Evolutionary conservation across 2,329 filamentous ascomycete genomes (phyloP).

Genomic region (Fusarium pseudoanthophilum): DNA sequence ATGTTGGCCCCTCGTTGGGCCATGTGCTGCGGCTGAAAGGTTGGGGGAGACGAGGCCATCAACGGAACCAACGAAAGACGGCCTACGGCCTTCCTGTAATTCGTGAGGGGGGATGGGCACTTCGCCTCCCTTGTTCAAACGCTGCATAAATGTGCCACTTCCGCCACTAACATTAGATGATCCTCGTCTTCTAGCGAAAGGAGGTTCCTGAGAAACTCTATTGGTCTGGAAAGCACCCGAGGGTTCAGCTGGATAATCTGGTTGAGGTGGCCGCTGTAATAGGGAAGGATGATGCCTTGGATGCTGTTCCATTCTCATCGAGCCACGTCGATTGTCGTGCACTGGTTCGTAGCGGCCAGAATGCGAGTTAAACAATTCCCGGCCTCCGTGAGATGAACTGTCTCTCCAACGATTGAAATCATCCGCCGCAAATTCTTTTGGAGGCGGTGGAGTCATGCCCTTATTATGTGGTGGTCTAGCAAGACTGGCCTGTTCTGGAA

Average conservation of each 20-base stretch:
- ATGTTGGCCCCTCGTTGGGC: conserved; percentile 42
- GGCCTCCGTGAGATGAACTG: conserved; percentile 67
- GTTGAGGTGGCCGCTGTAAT: conserved; percentile 76
- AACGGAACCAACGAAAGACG: conserved; percentile 61
- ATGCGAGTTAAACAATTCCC: conserved; percentile 94
- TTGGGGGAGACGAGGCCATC: conserved; percentile 63
- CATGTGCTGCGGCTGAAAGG: conserved; percentile 42
- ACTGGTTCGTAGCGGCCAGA: conserved; percentile 94
- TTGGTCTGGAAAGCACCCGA: conserved; percentile 87
- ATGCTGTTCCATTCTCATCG: conserved; percentile 72
- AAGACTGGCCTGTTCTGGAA: conserved; percentile 63
- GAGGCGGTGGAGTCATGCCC: conserved; percentile 59
- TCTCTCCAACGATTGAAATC: conserved; percentile 94
- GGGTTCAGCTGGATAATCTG: conserved; percentile 79
- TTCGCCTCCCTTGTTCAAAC: conserved; percentile 59
- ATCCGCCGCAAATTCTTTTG: conserved; percentile 89
- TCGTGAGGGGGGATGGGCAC: conserved; percentile 56
- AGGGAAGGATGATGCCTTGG: conserved; percentile 77
- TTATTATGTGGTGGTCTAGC: conserved; percentile 65
- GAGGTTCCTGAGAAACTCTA: conserved; percentile 72
- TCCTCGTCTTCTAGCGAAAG: conserved; percentile 80
- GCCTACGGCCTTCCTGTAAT: conserved; percentile 56
- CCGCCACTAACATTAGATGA: conserved; percentile 93
- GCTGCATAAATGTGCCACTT: conserved; percentile 75
- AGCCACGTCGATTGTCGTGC: conserved; percentile 74